Evolutionary conservation across 371 early-diverging fungal species (phyloP), one percentile per base, ranked within the genome.

Genomic region (Mortierella sp.): DNA sequence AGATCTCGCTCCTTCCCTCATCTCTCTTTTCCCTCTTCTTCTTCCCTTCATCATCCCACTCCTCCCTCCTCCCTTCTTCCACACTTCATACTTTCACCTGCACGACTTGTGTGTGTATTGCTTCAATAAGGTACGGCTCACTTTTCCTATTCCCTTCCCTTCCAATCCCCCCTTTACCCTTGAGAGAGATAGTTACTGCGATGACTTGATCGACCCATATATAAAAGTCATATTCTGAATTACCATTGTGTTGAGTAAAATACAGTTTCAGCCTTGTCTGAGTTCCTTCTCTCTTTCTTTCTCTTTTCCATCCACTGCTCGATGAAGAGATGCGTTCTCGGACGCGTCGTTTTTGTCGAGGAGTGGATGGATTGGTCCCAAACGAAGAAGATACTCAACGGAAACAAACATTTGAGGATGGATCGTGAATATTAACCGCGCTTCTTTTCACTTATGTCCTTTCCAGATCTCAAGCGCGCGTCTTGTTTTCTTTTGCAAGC

Each of bases 191-290:
- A 44, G 40, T 19, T 48, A 68, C 74, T 26, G 63, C 41, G 74
- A 74, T 74, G 74, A 74, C 31, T 74, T 68, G 67, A 67, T 83
- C 76, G 79, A 79, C 79, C 79, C 73, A 77, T 74, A 41, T 61
- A 40, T 24, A 58, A 47, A 71, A 52, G 79, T 78, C 84, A 72
- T 24, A 31, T 53, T 41, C 84, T 83, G 79, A 83, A 83, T 83
- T 83, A 67, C 84, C 68, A 83, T 83, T 83, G 76, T 83, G 84
- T 83, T 83, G 84, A 78, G 55, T 66, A 83, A 53, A 64, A 64
- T 74, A 73, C 69, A 78, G 79, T 83, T 83, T 78, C 79, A 83
- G 84, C 84, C 84, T 83, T 83, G 84, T 83, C 84, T 83, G 84
- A 83, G 79, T 79, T 66, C 41, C 47, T 26, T 45, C 64, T 41